Conservation (phyloP, 805 yeast genomes). For the Ogataea ramenticola region DNA sequence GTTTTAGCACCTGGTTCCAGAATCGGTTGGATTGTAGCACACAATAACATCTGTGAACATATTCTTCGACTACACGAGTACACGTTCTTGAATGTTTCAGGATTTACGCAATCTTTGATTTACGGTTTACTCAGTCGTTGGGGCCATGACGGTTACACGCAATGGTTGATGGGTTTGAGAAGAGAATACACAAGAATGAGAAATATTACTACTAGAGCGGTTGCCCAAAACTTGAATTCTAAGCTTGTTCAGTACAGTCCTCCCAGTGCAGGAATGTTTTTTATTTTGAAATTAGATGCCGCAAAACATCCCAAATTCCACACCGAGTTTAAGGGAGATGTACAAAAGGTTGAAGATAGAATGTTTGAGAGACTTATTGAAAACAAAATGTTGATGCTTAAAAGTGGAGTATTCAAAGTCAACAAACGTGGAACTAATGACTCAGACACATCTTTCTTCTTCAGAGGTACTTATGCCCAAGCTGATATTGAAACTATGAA, state of each 20-base stretch:
- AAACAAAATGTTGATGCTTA: constrained; percentile 4
- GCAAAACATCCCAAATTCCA: constrained; percentile 67
- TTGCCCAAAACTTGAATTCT: constrained; percentile 43
- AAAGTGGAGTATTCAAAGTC: not conserved
- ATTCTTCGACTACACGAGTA: constrained; percentile 61
- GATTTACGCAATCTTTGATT: constrained; percentile 58
- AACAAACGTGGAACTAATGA: constrained; percentile 13
- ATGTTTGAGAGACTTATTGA: constrained; percentile 47
- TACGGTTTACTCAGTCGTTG: constrained; percentile 61
- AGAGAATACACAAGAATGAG: constrained; percentile 71
- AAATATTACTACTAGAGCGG: constrained; percentile 68
- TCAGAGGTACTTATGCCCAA: constrained; percentile 76
- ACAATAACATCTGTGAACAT: constrained; percentile 48
- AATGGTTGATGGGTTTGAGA: constrained; percentile 71
- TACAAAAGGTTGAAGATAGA: constrained; percentile 46
- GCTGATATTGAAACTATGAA: constrained; percentile 53
- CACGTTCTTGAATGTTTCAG: constrained; percentile 62
- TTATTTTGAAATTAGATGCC: constrained; percentile 60
- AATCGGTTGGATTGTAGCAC: constrained; percentile 76
- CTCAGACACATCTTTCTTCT: constrained; percentile 38
- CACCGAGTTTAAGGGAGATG: constrained; percentile 50
- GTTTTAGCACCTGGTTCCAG: constrained; percentile 82
- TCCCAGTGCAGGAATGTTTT: constrained; percentile 76
- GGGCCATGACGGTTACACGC: constrained; percentile 77
- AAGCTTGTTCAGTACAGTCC: constrained; percentile 31